These are phyloP conservation scores for Apiospora aurea DNA, from an alignment of 2,329 filamentous ascomycete genomes.

Conservation along the genomic window DNA sequence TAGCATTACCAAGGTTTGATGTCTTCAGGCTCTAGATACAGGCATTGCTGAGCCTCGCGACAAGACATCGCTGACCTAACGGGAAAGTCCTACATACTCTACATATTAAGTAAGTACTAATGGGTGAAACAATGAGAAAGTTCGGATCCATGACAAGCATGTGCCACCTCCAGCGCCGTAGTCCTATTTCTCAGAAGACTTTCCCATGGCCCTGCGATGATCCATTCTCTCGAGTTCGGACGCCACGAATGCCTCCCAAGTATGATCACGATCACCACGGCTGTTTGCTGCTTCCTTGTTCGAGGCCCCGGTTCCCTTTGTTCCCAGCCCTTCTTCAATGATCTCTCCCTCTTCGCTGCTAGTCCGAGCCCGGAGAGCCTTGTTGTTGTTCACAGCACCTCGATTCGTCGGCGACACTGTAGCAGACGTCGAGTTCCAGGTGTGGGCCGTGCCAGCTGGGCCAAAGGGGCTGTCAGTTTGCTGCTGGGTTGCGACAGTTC, in stretches of 20 bases:
- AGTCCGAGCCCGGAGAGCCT: background rate
- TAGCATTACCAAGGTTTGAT: conserved; percentile 19
- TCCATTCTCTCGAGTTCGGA: background rate
- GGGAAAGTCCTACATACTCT: background rate
- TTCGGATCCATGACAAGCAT: background rate
- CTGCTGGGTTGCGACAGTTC: background rate
- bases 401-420: background rate
- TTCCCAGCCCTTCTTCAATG: background rate
- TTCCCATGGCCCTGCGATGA: background rate
- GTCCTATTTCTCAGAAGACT: background rate
- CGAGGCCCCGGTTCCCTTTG: background rate
- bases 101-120: background rate
- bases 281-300: background rate
- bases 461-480: background rate
- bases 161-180: background rate
- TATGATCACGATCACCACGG: background rate
- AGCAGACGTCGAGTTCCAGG: background rate
- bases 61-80: background rate
- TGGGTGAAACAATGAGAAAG: background rate
- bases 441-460: background rate
- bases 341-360: background rate
- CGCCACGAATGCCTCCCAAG: background rate
- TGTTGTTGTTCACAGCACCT: too few species aligned
- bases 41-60: background rate
- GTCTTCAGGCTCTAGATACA: conserved; percentile 20